Conservation (phyloP, 2,329 filamentous ascomycete species). For the Uncinocarpus reesii region DNA sequence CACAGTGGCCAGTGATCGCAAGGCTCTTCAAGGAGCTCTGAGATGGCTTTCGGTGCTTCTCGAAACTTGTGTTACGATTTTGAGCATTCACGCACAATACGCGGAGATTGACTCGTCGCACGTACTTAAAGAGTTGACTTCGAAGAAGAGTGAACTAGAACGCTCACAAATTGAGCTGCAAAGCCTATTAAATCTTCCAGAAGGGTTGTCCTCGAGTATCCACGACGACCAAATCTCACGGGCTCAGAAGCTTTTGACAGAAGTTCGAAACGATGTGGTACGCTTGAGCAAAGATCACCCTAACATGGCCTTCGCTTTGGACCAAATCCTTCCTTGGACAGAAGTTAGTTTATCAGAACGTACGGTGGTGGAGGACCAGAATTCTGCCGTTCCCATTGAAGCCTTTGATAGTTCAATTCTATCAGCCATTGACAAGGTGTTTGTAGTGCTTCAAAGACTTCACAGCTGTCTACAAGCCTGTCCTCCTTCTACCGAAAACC, state of each 20-base stretch:
- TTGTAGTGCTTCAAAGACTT: conserved; percentile 68
- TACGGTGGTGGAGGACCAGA: conserved; percentile 14
- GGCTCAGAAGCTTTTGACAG: conserved; percentile 22
- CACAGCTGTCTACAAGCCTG: conserved; percentile 47
- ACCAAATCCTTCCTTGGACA: conserved; percentile 59
- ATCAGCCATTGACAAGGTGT: conserved; percentile 59
- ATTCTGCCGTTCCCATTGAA: conserved; percentile 24
- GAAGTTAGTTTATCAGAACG: conserved; percentile 24
- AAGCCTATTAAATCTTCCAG: conserved; percentile 42
- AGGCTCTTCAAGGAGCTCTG: conserved; percentile 24
- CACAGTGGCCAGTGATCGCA: conserved; percentile 13
- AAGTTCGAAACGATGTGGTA: conserved; percentile 35
- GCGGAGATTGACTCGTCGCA: conserved; percentile 43
- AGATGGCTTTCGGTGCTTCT: conserved; percentile 63
- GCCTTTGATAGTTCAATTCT: conserved; percentile 51
- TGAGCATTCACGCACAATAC: conserved; percentile 58
- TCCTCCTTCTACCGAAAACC: conserved; percentile 51
- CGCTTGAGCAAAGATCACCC: conserved; percentile 41
- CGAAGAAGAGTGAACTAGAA: conserved; percentile 43
- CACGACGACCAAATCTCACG: conserved; percentile 26
- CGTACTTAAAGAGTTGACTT: conserved; percentile 40
- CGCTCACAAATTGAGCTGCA: conserved; percentile 36
- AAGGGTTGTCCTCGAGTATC: conserved; percentile 34
- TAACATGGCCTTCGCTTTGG: conserved; percentile 53
- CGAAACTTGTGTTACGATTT: conserved; percentile 49